A percentile compares a stretch with the other conserved stretches of the same genome.
Conservation (phyloP, 495 filamentous ascomycete species). For the Xylaria nigripes region DNA sequence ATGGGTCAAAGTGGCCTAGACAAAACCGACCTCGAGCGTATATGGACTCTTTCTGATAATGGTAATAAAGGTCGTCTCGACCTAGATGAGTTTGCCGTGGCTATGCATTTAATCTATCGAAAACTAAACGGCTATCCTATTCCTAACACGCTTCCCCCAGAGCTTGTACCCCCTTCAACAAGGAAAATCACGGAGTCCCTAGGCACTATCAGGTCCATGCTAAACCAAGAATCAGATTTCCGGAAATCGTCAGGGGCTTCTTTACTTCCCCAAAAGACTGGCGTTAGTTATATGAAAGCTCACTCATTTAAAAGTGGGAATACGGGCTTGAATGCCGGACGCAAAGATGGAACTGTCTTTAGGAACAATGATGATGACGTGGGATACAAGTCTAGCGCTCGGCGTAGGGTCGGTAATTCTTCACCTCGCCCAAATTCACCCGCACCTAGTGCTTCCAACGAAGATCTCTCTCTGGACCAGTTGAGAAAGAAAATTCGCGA, state of each 20-base stretch:
- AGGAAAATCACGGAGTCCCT: conserved; percentile 87
- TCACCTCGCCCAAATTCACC: conserved; percentile 72
- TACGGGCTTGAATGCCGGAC: conserved; percentile 36
- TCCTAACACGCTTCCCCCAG: conserved; percentile 82
- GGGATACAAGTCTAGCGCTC: conserved; percentile 89
- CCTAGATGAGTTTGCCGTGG: conserved; percentile 96
- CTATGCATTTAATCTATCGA: conserved; percentile 98
- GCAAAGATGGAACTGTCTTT: conserved; percentile 94
- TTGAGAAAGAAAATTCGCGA: conserved; percentile 89
- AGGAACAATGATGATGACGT: conserved; percentile 89
- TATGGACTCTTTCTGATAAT: conserved; percentile 94
- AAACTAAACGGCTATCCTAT: conserved; percentile 93
- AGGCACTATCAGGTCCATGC: conserved; percentile 81
- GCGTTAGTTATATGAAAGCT: conserved; percentile 91
- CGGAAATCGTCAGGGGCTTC: conserved; percentile 77
- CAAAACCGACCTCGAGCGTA: conserved; percentile 77
- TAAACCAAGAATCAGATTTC: conserved; percentile 82
- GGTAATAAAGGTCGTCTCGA: conserved; percentile 89
- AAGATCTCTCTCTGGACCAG: conserved; percentile 80
- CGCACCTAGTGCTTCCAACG: conserved; percentile 58
- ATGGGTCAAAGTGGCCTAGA: conserved; percentile 93
- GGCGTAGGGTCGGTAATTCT: conserved; percentile 68
- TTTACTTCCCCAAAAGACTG: conserved; percentile 89
- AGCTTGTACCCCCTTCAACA: conserved; percentile 94
- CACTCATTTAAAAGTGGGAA: conserved; percentile 72